Evolutionary conservation across 106 monocot species (phyloP).

Genomic region (Iris macrosiphon): DNA sequence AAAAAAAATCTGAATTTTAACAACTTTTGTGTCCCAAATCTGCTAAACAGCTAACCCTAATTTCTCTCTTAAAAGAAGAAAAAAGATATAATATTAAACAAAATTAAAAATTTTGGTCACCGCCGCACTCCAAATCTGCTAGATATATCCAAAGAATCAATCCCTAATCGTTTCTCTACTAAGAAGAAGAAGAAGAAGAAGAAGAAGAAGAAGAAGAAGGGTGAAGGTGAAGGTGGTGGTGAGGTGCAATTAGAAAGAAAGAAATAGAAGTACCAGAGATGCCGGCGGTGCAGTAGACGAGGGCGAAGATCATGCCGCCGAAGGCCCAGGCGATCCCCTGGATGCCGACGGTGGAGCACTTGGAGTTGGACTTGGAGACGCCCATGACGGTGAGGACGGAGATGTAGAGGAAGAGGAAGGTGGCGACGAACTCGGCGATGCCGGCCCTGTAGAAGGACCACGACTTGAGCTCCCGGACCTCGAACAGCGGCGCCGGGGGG

Average conservation of each 20-base stretch:
- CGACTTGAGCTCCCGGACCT: slow-evolving; percentile 39
- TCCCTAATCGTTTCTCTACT: background rate
- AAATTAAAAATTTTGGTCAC: too few relatives aligned
- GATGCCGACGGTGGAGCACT: slow-evolving; percentile 2
- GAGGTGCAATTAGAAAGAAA: background rate
- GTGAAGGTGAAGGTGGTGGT: too few relatives aligned
- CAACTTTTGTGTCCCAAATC: too few relatives aligned
- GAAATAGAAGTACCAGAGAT: slow-evolving; percentile 42
- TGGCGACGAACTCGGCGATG: slow-evolving; percentile 59
- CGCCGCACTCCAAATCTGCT: background rate
- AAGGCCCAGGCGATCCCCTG: slow-evolving; percentile 70
- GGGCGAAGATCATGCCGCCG: slow-evolving; percentile 88
- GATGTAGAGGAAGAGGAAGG: slow-evolving; percentile 64
- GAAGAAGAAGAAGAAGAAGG: too few relatives aligned
- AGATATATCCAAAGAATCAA: background rate
- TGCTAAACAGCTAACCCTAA: too few relatives aligned
- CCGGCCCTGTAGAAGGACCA: slow-evolving; percentile 65
- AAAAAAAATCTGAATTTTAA: too few relatives aligned
- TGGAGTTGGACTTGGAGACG: slow-evolving; percentile 13
- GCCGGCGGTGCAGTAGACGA: slow-evolving; percentile 95
- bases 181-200: background rate
- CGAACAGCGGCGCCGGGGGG: slow-evolving; percentile 40
- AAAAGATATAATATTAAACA: too few relatives aligned
- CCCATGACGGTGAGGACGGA: slow-evolving; percentile 62
- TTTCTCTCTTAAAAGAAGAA: too few relatives aligned